Conservation (phyloP, 1,139 yeast genomes). For the Pichia sp. region DNA sequence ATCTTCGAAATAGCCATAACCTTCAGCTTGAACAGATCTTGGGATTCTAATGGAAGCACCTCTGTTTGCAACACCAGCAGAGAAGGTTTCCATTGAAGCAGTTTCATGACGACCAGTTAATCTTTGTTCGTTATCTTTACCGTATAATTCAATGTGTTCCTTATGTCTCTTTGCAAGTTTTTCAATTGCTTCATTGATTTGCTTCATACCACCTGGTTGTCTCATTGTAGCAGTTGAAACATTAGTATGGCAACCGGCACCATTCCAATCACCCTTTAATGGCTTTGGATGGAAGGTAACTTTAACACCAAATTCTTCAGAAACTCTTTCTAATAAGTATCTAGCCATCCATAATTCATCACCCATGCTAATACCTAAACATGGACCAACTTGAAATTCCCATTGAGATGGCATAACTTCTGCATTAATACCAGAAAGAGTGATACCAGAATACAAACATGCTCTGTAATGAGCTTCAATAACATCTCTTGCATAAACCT, state of each 20-base stretch:
- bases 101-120: slow-evolving; percentile 98
- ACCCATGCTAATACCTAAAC: slow-evolving; percentile 93
- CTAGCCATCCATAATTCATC: slow-evolving; percentile 96
- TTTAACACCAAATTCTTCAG: slow-evolving; percentile 98
- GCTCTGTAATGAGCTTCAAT: slow-evolving; percentile 99
- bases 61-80: slow-evolving; percentile 98
- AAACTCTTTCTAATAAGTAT: slow-evolving; percentile 86
- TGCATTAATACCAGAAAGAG: slow-evolving; percentile 94
- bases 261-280: slow-evolving; percentile 98
- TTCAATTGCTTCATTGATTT: slow-evolving; percentile 85
- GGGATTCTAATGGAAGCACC: slow-evolving; percentile 99
- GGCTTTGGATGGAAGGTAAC: slow-evolving; percentile 99
- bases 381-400: slow-evolving; percentile 99
- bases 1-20: slow-evolving; percentile 97
- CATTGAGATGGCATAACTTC: slow-evolving; percentile 99
- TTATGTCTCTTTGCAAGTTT: slow-evolving; percentile 93
- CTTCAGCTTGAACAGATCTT: slow-evolving; percentile 96
- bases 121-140: slow-evolving; percentile 90
- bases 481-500: slow-evolving; percentile 95
- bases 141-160: slow-evolving; percentile 93
- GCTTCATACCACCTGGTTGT: slow-evolving; percentile 91
- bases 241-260: slow-evolving; percentile 99
- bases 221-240: slow-evolving; percentile 93
- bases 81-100: slow-evolving; percentile 84
- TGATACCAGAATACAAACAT: slow-evolving; percentile 84